These are phyloP conservation scores for Ogataea glucozyma DNA, from an alignment of 805 yeast species.

Conservation along the genomic window DNA sequence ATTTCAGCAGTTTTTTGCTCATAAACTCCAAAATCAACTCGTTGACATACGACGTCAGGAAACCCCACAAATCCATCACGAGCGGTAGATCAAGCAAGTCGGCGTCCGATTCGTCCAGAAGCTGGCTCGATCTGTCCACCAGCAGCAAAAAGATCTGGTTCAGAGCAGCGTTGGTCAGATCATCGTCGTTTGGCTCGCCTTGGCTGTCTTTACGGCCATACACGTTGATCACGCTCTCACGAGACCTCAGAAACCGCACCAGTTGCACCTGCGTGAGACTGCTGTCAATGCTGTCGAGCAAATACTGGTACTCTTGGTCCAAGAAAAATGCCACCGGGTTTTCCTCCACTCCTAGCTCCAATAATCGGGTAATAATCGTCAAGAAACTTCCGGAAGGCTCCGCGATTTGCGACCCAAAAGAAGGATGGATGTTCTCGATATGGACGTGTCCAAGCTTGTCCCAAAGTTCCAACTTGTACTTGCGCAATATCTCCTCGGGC, in stretches of 20 bases:
- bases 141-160: slow-evolving; percentile 27
- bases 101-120: slow-evolving; percentile 24
- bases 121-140: slow-evolving; percentile 29
- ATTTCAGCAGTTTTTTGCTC: slow-evolving; percentile 43
- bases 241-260: slow-evolving; percentile 41
- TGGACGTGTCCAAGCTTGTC: slow-evolving; percentile 40
- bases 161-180: slow-evolving; percentile 29
- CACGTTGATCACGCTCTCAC: slow-evolving; percentile 41
- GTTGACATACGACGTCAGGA: slow-evolving; percentile 42
- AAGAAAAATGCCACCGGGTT: slow-evolving; percentile 70
- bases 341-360: slow-evolving; percentile 60
- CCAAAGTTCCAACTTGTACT: slow-evolving; percentile 58
- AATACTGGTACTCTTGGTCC: slow-evolving; percentile 45
- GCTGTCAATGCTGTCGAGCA: slow-evolving; percentile 41
- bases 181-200: slow-evolving; percentile 9
- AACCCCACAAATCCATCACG: slow-evolving; percentile 61
- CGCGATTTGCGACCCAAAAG: slow-evolving; percentile 16
- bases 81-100: slow-evolving; percentile 49
- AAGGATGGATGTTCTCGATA: slow-evolving; percentile 31
- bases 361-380: slow-evolving; percentile 50
- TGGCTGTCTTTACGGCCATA: slow-evolving; percentile 22
- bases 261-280: slow-evolving; percentile 42
- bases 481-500: slow-evolving; percentile 53
- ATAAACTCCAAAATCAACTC: slow-evolving; percentile 36
- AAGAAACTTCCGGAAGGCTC: slow-evolving; percentile 34